Percentiles rank a stretch among this genome's conserved stretches.
Conservation (phyloP, 495 filamentous ascomycete species). For the Tirmania nivea region DNA sequence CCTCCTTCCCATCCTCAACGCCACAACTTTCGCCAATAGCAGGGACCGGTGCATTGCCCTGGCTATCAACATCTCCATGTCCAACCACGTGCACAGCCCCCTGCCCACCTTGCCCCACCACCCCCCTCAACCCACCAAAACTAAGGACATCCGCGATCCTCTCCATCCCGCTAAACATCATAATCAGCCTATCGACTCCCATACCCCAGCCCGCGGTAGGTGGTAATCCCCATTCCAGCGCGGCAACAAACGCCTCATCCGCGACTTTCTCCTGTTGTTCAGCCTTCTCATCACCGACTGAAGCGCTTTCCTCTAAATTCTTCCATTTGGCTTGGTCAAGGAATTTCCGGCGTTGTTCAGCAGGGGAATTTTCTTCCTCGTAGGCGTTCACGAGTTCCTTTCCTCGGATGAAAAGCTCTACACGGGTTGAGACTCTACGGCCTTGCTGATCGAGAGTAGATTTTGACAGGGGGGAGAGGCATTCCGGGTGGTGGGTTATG, state of each 20-base stretch:
- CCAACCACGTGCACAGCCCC: too few species aligned
- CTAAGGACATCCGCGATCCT: constrained; percentile 64
- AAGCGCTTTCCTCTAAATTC: constrained; percentile 15
- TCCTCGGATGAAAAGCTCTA: constrained; percentile 66
- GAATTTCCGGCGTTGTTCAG: constrained; percentile 71
- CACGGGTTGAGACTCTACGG: constrained; percentile 44
- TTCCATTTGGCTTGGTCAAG: constrained; percentile 28
- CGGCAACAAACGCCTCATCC: constrained; percentile 67
- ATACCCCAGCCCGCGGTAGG: constrained; percentile 94
- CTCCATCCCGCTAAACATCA: constrained; percentile 58
- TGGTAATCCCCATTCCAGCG: constrained; percentile 69
- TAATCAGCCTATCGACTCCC: constrained; percentile 70
- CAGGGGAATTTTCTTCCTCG: constrained; percentile 92
- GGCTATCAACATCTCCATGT: too few species aligned
- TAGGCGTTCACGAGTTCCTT: constrained; percentile 82
- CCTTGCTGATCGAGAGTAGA: constrained; percentile 31
- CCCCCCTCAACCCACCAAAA: constrained; percentile 55
- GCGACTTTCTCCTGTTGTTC: constrained; percentile 24
- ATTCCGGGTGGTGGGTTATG: constrained; percentile 77
- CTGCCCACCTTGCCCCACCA: not conserved
- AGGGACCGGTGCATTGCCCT: too few species aligned
- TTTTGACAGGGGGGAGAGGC: constrained; percentile 80
- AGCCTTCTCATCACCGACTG: not conserved
- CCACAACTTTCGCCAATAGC: too few species aligned
- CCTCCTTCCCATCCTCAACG: too few species aligned